phyloP scores from a whole-genome alignment of 768 basidiomycete genomes.

The Lactifluus rugatus region DNA sequence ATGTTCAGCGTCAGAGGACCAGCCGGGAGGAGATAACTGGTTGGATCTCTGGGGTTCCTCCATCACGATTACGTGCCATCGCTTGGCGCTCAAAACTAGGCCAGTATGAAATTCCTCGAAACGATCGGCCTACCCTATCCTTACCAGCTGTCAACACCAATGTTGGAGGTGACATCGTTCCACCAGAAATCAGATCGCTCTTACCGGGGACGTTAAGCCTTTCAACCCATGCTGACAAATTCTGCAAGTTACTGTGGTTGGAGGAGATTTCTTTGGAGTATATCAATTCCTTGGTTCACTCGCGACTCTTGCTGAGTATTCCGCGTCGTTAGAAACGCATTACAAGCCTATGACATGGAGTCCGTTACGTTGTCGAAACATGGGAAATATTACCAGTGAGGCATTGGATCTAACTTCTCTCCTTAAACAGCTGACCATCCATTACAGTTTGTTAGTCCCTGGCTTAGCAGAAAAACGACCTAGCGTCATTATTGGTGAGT shows the following conservation, averaged over 20 bases:
- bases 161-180: neutral
- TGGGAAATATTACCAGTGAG: neutral
- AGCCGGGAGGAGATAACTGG: neutral
- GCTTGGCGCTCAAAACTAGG: neutral
- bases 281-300: neutral
- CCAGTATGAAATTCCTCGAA: neutral
- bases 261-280: slow-evolving; percentile 6
- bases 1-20: neutral
- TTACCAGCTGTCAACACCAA: neutral
- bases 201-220: neutral
- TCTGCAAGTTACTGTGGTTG: neutral
- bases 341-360: slow-evolving; percentile 3
- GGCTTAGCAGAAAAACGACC: slow-evolving; percentile 12
- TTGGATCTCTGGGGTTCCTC: neutral
- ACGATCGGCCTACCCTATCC: neutral
- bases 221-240: neutral
- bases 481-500: slow-evolving; percentile 3
- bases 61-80: neutral
- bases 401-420: neutral
- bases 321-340: neutral
- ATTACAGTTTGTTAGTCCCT: neutral
- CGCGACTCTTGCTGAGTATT: neutral
- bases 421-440: neutral
- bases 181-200: neutral
- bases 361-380: neutral